Evolutionary conservation across 768 basidiomycete genomes (phyloP), one percentile per base, ranked within the genome.

Genomic region (Kondoa subrosea): DNA sequence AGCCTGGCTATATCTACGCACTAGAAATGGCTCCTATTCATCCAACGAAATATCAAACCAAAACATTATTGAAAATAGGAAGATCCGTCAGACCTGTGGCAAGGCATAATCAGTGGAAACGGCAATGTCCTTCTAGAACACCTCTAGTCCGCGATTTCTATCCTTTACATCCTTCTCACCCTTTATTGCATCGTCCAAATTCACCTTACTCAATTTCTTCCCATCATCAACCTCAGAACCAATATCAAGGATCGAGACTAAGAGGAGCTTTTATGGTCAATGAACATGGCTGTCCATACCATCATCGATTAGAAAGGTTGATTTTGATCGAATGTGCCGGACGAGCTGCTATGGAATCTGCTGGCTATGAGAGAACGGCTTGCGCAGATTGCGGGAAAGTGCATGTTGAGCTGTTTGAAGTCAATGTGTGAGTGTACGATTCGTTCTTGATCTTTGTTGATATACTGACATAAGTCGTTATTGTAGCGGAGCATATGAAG

Each of bases 81-180:
- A 57, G 69, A 17, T 66, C 65, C n/a, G 56, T 69, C 25, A 58
- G 57, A 29, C 69, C 69, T 1, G 66, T 69, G 2, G 66, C 65
- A 4, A 34, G 69, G 21, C 66, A 66, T 21, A 3, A 30, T 25
- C 65, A 69, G 32, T 69, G 69, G 69, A 40, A 56, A 32, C 60
- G 34, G 15, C 69, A 69, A 30, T 69, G 69, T 56, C 66, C 58
- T 33, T 57, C 33, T 34, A 27, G 69, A 32, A 69, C 40, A 57
- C 69, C 64, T 3, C 33, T 69, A 3, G 69, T 69, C 12, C 69
- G 69, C 1, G 69, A 67, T 66, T 68, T 69, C 57, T 69, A 66
- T 60, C 69, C 69, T 25, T 34, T 67, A 27, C 69, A 69, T 58
- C 31, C 60, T 27, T 60, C 57, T 1, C 68, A 69, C 26, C 68